These are phyloP conservation scores for Spergularia marina DNA, from an alignment of 148 eudicot genomes.

Conservation along the genomic window DNA sequence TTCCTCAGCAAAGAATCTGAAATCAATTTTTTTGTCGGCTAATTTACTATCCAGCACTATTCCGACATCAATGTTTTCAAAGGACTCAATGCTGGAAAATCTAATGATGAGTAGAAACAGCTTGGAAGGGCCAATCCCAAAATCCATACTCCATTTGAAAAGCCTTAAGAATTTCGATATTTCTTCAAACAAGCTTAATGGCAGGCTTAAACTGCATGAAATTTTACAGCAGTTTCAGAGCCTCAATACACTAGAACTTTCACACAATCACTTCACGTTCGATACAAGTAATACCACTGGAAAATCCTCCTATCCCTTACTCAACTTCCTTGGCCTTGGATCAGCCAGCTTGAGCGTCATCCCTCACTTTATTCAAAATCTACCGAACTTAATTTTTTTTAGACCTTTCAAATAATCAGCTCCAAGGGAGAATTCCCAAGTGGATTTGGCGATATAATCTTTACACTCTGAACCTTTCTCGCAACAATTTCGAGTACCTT, in stretches of 20 bases:
- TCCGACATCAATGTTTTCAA: conserved; percentile 26
- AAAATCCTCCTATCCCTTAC: conserved; percentile 24
- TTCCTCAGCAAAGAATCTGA: conserved; percentile 28
- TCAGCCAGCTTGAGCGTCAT: conserved; percentile 27
- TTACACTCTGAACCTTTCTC: conserved; percentile 7
- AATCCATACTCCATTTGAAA: conserved; percentile 26
- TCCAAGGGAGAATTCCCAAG: conserved; percentile 20
- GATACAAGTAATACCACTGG: not conserved
- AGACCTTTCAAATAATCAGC: conserved; percentile 30
- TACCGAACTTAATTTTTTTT: not conserved
- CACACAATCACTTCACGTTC: conserved; percentile 34
- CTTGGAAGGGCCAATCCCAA: conserved; percentile 37
- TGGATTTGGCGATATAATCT: conserved; percentile 15
- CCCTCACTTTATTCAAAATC: conserved; percentile 23
- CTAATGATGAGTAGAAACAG: conserved; percentile 41
- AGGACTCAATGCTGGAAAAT: conserved; percentile 20
- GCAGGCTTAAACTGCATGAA: conserved; percentile 20
- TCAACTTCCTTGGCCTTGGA: conserved; percentile 23
- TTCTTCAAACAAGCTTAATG: conserved; percentile 34
- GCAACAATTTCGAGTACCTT: conserved; percentile 15
- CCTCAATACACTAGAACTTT: conserved; percentile 35
- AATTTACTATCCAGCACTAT: conserved; percentile 49
- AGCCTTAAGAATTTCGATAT: conserved; percentile 23
- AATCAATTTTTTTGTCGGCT: conserved; percentile 14
- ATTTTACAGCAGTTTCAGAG: conserved; percentile 15